phyloP scores from a whole-genome alignment of 148 eudicot genomes.

The Rhododendron williamsianum region DNA sequence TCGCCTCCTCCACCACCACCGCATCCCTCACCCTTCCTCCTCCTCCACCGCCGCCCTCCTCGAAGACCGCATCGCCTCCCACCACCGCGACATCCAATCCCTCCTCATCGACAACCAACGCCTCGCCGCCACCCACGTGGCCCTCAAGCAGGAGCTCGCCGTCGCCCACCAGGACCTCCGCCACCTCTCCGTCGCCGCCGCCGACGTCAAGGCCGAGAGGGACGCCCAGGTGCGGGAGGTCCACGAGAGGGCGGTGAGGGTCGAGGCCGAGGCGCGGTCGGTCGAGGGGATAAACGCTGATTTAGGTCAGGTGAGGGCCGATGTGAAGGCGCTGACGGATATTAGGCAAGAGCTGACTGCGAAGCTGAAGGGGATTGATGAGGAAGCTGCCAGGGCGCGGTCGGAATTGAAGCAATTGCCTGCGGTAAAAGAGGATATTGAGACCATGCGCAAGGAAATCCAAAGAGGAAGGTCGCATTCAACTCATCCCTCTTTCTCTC shows the following conservation, averaged over 20 bases:
- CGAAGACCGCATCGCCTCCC: constrained; percentile 34
- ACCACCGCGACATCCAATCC: constrained; percentile 49
- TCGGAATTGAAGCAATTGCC: constrained; percentile 30
- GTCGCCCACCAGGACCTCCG: constrained; percentile 50
- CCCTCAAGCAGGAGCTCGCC: constrained; percentile 61
- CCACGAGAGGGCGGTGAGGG: constrained; percentile 36
- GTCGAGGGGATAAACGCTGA: constrained; percentile 30
- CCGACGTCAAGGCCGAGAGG: constrained; percentile 35
- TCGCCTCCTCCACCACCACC: constrained; percentile 14
- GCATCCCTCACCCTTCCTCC: neutral
- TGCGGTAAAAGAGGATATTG: constrained; percentile 47
- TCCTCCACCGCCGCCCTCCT: constrained; percentile 5
- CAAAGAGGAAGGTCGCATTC: constrained; percentile 61
- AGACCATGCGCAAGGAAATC: constrained; percentile 43
- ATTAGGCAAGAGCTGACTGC: constrained; percentile 30
- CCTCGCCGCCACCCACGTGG: constrained; percentile 45
- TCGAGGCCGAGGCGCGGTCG: constrained; percentile 43
- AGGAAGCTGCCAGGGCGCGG: constrained; percentile 26
- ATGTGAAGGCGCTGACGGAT: constrained; percentile 33
- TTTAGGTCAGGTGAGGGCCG: constrained; percentile 32
- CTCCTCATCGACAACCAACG: constrained; percentile 53
- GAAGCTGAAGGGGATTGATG: constrained; percentile 31
- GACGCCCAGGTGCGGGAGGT: constrained; percentile 54
- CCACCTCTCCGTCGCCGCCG: constrained; percentile 36
- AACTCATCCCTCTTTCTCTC: neutral